Evolutionary conservation across 78 protist genomes (phyloP).

Genomic region (Cyanophora paradoxa): DNA sequence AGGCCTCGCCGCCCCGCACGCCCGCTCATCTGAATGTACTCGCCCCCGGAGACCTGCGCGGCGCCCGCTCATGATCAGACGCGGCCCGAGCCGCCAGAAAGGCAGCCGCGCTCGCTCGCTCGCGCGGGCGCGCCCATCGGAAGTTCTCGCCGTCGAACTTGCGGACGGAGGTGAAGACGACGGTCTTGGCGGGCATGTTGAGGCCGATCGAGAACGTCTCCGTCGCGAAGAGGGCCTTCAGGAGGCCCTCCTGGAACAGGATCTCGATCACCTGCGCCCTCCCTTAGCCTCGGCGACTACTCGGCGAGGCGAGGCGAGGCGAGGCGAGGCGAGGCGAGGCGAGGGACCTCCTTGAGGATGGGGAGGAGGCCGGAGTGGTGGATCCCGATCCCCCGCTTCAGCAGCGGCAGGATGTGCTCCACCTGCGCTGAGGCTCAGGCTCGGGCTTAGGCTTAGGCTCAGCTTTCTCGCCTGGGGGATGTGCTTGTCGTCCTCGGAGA

Average conservation of each 20-base stretch:
- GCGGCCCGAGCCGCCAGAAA: too few species aligned
- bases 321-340: too few species aligned
- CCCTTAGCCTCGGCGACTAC: too few species aligned
- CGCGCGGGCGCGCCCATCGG: too few species aligned
- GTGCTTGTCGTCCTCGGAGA: slow-evolving; percentile 48
- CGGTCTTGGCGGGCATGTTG: slow-evolving; percentile 79
- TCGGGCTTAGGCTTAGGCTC: too few species aligned
- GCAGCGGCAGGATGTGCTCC: slow-evolving; percentile 21
- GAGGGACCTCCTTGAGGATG: slow-evolving; percentile 67
- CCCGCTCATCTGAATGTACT: slow-evolving; percentile 84
- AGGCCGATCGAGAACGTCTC: slow-evolving; percentile 76
- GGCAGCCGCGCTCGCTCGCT: too few species aligned
- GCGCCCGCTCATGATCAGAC: too few species aligned
- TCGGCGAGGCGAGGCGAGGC: too few species aligned
- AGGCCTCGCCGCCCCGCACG: slow-evolving; percentile 85
- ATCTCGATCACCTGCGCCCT: slow-evolving; percentile 59
- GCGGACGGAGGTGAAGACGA: slow-evolving; percentile 56
- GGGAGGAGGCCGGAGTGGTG: slow-evolving; percentile 82
- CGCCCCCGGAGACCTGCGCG: slow-evolving; percentile 42
- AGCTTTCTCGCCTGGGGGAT: too few species aligned
- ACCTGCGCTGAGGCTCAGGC: too few species aligned
- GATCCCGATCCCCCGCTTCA: slow-evolving; percentile 51
- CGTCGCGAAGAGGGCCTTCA: slow-evolving; percentile 54
- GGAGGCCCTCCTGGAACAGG: slow-evolving; percentile 55
- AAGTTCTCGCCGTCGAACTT: slow-evolving; percentile 72